Conservation (phyloP, 495 filamentous ascomycete species). For the Clavariopsis aquatica region DNA sequence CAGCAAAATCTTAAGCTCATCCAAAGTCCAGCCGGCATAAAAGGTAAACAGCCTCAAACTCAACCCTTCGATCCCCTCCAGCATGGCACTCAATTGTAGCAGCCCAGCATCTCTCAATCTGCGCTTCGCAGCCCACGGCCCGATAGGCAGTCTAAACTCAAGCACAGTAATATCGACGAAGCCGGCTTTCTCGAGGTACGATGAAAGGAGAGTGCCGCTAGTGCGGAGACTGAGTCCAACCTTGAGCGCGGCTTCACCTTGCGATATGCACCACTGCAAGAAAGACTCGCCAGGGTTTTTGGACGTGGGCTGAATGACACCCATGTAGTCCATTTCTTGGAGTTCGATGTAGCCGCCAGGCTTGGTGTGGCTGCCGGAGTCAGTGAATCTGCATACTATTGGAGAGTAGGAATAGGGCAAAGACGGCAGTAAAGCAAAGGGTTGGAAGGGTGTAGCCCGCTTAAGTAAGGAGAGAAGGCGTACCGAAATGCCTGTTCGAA, state of each 20-base stretch:
- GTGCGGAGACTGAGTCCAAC: slow-evolving; percentile 18
- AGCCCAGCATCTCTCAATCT: slow-evolving; percentile 16
- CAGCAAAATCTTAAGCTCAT: slow-evolving; percentile 21
- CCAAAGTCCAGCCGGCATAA: slow-evolving; percentile 15
- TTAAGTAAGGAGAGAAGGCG: background rate
- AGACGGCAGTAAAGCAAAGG: background rate
- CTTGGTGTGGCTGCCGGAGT: slow-evolving; percentile 14
- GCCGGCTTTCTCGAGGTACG: slow-evolving; percentile 10
- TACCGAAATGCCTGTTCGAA: slow-evolving; percentile 7
- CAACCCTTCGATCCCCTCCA: slow-evolving; percentile 21
- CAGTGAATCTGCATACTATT: background rate
- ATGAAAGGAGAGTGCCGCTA: background rate
- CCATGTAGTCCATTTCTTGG: slow-evolving; percentile 29
- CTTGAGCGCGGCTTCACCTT: slow-evolving; percentile 14
- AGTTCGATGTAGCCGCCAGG: slow-evolving; percentile 26
- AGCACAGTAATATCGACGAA: slow-evolving; percentile 16
- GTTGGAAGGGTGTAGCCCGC: background rate
- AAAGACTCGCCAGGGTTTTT: slow-evolving; percentile 7
- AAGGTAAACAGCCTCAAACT: slow-evolving; percentile 20
- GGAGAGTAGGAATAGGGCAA: background rate
- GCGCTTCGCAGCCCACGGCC: slow-evolving; percentile 14
- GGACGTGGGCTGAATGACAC: slow-evolving; percentile 16
- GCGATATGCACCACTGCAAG: slow-evolving; percentile 15
- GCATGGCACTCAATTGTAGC: slow-evolving; percentile 24
- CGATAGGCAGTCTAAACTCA: slow-evolving; percentile 18